Base-by-base conservation (phyloP, 257 asterid species). In the Nicotiana undulata region DNA sequence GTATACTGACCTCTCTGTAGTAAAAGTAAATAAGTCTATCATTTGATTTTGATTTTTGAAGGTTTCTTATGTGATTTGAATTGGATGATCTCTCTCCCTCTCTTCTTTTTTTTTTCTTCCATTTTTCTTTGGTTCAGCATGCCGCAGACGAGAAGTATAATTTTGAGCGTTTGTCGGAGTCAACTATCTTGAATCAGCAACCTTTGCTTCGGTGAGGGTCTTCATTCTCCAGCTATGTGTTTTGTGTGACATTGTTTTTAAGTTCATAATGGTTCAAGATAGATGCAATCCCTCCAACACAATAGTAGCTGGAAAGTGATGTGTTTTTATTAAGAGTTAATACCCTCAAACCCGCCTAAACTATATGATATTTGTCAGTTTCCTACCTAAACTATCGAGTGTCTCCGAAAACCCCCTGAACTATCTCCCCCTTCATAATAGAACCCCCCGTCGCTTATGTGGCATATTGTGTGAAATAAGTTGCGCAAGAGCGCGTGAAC, bases 101-200 rank as follows among this genome's bases (percentile, higher is more conserved):
- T 77, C 15, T 65, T 65, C 49, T 44, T 6, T 44, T 11, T 1
- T 10, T 26, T 18, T 9, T 55, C 16, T 56, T 10, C 56, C 53
- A 20, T 18, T 66, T 46, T 63, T 53, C 28, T 83, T 68, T 37
- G 51, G 76, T 67, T 77, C 93, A 96, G 99, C 99, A 96, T 88
- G 99, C 99, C 75, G 99, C 99, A 85, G 99, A 96, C 84, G 99
- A 96, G 91, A 96, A 96, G 81, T 91, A 91, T 87, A 96, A 96
- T 83, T 96, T 85, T 83, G 99, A 96, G 89, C 90, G 85, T 67
- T 83, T 96, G 85, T 90, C 99, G 12, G 92, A 80, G 81, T 85
- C 98, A 77, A 96, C 99, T 80, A 82, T 96, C 83, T 81, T 96
- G 85, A 96, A 94, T 83, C 99, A 96, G 89, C 99, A 96, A 80